Base-by-base conservation (phyloP, 2,329 filamentous ascomycete genomes). In the Sporothrix globosa region DNA sequence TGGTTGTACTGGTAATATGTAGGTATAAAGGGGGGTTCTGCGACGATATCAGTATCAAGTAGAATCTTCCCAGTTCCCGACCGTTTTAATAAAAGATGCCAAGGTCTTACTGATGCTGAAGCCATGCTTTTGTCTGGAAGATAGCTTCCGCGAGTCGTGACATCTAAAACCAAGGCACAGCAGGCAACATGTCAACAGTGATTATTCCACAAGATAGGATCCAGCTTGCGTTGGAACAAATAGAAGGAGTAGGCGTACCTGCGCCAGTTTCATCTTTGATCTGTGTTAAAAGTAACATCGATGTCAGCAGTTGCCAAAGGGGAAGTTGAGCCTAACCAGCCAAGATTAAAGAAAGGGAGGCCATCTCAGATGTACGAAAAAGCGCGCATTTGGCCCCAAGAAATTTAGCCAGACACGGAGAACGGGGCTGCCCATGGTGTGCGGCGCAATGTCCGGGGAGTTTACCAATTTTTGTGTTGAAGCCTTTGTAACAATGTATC, bases 401-500 rank as follows among this genome's bases (percentile, higher is more conserved):
- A 19, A 21, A n/a, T n/a, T 10, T 9, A 19, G 5, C 19, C 17
- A 74, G 52, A 54, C 3, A 24, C 21, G 6, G 50, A 19, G 7
- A 27, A n/a, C 52, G 19, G 19, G 19, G 19, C 48, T 9, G 48
- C 9, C 6, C 2, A 1, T 21, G 19, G 14, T 13, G 5, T 13
- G 56, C 19, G 13, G 14, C 5, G 19, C 30, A 44, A 67, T 78
- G 76, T 34, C 34, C 34, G 83, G 81, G 78, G 30, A 34, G 94
- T 91, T 97, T 97, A 99, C 96, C 95, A 96, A 97, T 88, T 97
- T 97, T 86, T 98, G 96, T 75, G 93, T 97, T 77, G 93, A 92
- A 78, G 94, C 93, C 85, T 97, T 98, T 74, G 95, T 99, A 83
- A 99, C 87, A 80, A 94, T 91, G 81, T 99, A 99, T 76, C 95